Percentiles rank a stretch among this genome's conserved stretches.
phyloP scores from a whole-genome alignment of 345 rosid genomes.

The Populus deltoides region DNA sequence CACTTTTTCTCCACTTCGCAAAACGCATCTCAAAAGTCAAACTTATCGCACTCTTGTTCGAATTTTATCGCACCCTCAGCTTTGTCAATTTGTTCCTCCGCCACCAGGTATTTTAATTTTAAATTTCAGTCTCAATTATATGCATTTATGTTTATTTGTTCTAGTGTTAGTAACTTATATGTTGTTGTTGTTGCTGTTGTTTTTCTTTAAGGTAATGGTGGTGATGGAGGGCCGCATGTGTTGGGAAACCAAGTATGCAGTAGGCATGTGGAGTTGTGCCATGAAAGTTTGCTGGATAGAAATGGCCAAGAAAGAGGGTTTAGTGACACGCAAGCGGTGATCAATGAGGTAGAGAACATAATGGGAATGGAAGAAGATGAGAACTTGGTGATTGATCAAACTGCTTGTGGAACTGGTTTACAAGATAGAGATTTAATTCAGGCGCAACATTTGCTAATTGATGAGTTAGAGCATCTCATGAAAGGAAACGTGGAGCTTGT shows the following conservation, averaged over 20 bases:
- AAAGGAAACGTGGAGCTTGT: slow-evolving; percentile 32
- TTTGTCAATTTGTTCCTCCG: slow-evolving; percentile 32
- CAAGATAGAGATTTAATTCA: slow-evolving; percentile 27
- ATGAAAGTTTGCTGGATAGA: slow-evolving; percentile 19
- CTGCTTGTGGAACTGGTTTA: slow-evolving; percentile 24
- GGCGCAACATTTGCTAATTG: slow-evolving; percentile 35
- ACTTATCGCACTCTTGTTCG: slow-evolving; percentile 43
- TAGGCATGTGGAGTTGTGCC: neutral
- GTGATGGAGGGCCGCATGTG: neutral
- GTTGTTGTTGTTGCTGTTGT: too few relatives aligned
- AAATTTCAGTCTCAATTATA: too few relatives aligned
- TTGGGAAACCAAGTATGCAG: neutral
- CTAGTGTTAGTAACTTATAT: neutral
- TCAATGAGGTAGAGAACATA: slow-evolving; percentile 34
- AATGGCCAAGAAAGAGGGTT: slow-evolving; percentile 13
- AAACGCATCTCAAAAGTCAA: slow-evolving; percentile 38
- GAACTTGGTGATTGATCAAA: slow-evolving; percentile 15
- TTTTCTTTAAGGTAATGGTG: neutral
- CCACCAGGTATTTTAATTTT: slow-evolving; percentile 24
- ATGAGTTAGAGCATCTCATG: slow-evolving; percentile 47
- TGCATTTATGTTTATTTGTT: neutral
- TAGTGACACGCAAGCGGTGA: slow-evolving; percentile 15
- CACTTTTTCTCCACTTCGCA: slow-evolving; percentile 18
- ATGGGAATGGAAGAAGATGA: slow-evolving; percentile 29
- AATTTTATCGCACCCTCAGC: slow-evolving; percentile 40